Conservation (phyloP, 78 protist species). For the Capsaspora owczarzaki region DNA sequence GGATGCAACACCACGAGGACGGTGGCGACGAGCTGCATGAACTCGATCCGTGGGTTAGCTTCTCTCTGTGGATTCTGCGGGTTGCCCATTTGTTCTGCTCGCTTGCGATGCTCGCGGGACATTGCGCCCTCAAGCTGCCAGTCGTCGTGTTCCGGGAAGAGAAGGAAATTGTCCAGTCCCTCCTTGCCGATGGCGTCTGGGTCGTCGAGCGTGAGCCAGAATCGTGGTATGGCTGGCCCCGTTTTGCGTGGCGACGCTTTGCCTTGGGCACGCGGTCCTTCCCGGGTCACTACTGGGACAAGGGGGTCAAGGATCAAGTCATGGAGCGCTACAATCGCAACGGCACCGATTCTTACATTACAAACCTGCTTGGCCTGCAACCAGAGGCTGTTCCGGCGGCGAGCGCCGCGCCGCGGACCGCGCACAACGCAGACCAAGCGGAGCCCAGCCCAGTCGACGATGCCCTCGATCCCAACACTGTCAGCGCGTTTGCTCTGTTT, state of each 20-base stretch:
- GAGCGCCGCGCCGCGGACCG: neutral
- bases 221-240: neutral
- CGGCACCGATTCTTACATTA: neutral
- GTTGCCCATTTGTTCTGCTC: neutral
- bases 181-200: neutral
- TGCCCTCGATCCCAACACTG: too few species aligned
- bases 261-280: neutral
- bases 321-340: neutral
- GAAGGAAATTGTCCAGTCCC: neutral
- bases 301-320: neutral
- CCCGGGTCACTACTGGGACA: neutral
- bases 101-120: neutral
- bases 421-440: too few species aligned
- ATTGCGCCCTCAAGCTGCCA: neutral
- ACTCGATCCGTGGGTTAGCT: too few species aligned
- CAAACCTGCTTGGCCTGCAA: neutral
- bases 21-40: too few species aligned
- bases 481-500: neutral
- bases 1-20: too few species aligned
- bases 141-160: neutral
- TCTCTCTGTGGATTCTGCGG: neutral
- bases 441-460: too few species aligned
- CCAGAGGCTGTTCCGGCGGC: neutral
- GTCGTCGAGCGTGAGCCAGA: neutral
- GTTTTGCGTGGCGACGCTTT: neutral